Evolutionary conservation across 2,329 filamentous ascomycete species (phyloP), one percentile per base, ranked within the genome.

Genomic region (Myriangium duriaei): DNA sequence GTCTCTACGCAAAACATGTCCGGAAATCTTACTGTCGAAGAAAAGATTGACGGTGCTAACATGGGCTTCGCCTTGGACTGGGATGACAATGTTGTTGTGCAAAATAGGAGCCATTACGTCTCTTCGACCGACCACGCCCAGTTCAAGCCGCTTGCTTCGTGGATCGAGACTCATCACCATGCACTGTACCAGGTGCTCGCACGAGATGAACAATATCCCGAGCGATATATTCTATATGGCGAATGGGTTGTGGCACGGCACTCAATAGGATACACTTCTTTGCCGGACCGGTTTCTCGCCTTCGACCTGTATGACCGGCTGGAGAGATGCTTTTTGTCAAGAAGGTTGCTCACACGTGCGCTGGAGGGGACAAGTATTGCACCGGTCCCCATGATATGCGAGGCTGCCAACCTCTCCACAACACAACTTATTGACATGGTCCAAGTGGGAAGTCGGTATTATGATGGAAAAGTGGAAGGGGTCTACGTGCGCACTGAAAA

Each of bases 11-110:
- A 30, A 14, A 19, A 30, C 9, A 37, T 29, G 5, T 29, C 30
- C 9, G 15, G 36, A 3, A 32, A 15, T 4, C 21, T 42, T 4
- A 21, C 18, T 2, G 30, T 37, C 11, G 42, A 44, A 32, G 42
- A 44, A 9, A 44, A 44, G 24, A 32, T 44, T 2, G 42, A 44
- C 14, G 42, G 42, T n/a, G 42, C 42, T 10, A 44, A 44, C 21
- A 28, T 44, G 4, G 42, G 42, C 26, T 32, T 44, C 32, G 32
- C 32, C 31, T 11, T 40, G 4, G 31, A 38, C 24, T 21, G 14
- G 2, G 19, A 17, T 4, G 26, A 16, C 11, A 12, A 33, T 11
- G 32, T 44, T n/a, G 19, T 16, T 16, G 35, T 41, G 7, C 42
- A 44, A 11, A 44, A 41, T 17, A 24, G 42, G 4, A 38, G 30